phyloP scores from a whole-genome alignment of 805 yeast species.

The Yarrowia deformans region DNA sequence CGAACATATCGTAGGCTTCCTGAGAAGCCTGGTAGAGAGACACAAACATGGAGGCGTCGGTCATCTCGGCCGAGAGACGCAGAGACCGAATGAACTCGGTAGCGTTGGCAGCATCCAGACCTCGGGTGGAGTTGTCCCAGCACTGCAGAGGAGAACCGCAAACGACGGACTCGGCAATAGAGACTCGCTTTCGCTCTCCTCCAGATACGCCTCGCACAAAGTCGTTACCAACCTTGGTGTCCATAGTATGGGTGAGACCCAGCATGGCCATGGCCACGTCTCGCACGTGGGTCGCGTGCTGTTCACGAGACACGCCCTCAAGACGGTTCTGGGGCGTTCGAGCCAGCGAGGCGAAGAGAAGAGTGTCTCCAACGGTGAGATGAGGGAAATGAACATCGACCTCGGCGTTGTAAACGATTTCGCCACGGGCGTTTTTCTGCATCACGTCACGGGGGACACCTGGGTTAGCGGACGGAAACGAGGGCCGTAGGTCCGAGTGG shows the following conservation, averaged over 20 bases:
- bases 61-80: constrained; percentile 21
- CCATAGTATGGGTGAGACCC: constrained; percentile 23
- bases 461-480: neutral
- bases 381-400: constrained; percentile 24
- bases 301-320: constrained; percentile 5
- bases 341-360: neutral
- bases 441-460: constrained; percentile 19
- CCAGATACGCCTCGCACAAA: constrained; percentile 16
- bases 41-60: constrained; percentile 24
- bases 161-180: constrained; percentile 9
- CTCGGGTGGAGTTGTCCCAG: constrained; percentile 25
- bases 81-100: constrained; percentile 20
- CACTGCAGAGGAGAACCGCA: constrained; percentile 22
- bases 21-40: constrained; percentile 21
- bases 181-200: constrained; percentile 24
- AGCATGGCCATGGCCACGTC: constrained; percentile 26
- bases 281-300: constrained; percentile 16
- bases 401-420: constrained; percentile 22
- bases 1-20: constrained; percentile 25
- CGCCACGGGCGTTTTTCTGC: constrained; percentile 12
- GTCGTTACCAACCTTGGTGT: constrained; percentile 21
- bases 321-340: constrained; percentile 17
- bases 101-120: constrained; percentile 27
- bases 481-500: constrained; percentile 3
- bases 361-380: constrained; percentile 13